phyloP scores from a whole-genome alignment of 2,329 filamentous ascomycete genomes.

The Talaromyces pinophilus region DNA sequence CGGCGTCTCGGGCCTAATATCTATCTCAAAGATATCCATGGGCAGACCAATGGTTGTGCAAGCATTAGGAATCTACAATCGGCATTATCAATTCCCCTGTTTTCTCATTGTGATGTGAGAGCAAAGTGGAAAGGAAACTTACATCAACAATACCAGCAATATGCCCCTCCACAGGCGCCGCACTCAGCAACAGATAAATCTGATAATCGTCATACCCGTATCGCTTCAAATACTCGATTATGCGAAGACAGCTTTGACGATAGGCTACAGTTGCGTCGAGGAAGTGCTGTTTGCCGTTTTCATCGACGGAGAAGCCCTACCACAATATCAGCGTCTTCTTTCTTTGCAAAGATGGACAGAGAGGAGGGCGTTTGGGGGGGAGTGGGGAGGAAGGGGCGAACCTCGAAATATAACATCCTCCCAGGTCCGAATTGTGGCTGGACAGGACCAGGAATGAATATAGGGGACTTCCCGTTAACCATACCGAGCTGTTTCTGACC shows the following conservation, averaged over 20 bases:
- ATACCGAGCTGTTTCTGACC: constrained; percentile 73
- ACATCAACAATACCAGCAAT: constrained; percentile 81
- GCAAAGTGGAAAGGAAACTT: background rate
- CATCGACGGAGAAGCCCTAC: constrained; percentile 81
- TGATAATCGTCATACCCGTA: constrained; percentile 75
- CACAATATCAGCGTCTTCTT: background rate
- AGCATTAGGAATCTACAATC: constrained; percentile 69
- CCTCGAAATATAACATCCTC: constrained; percentile 77
- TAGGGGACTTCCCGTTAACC: constrained; percentile 63
- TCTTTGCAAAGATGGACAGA: background rate
- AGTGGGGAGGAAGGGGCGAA: background rate
- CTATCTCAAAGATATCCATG: constrained; percentile 94
- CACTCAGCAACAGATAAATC: constrained; percentile 80
- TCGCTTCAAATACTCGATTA: constrained; percentile 75
- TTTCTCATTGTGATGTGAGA: background rate
- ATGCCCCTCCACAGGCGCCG: constrained; percentile 83
- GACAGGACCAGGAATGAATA: constrained; percentile 83
- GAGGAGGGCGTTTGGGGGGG: background rate
- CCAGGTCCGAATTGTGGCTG: constrained; percentile 85
- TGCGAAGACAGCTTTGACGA: constrained; percentile 73
- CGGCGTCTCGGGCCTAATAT: constrained; percentile 69
- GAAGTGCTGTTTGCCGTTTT: constrained; percentile 85
- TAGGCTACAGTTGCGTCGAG: constrained; percentile 86
- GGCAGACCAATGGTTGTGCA: constrained; percentile 87
- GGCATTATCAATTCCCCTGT: background rate